Percentiles rank a stretch among this genome's conserved stretches.
Evolutionary conservation across 805 yeast genomes (phyloP).

Genomic region (Wickerhamiella azymoides): DNA sequence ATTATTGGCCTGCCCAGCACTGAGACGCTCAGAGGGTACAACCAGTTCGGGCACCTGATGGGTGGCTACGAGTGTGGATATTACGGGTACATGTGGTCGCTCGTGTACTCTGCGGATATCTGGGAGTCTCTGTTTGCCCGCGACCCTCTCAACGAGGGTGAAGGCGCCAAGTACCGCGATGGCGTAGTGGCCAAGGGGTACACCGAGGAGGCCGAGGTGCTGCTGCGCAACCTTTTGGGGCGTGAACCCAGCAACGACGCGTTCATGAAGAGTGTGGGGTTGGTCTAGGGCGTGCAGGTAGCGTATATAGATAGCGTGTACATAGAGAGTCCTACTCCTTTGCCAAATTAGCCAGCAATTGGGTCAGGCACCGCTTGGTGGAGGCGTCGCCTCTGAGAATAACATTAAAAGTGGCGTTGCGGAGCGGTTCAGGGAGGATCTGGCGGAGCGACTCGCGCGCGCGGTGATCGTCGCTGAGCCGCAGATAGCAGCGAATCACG

Average conservation of each 20-base stretch:
- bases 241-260: constrained; percentile 64
- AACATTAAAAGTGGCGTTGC: constrained; percentile 71
- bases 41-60: constrained; percentile 44
- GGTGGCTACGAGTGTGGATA: constrained; percentile 81
- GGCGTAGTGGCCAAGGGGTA: constrained; percentile 61
- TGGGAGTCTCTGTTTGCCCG: constrained; percentile 53
- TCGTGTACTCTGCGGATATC: constrained; percentile 75
- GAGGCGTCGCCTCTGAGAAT: constrained; percentile 76
- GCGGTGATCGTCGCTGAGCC: constrained; percentile 78
- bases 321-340: background rate
- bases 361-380: constrained; percentile 76
- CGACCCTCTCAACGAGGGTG: constrained; percentile 49
- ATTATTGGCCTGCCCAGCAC: constrained; percentile 22
- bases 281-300: background rate
- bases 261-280: constrained; percentile 53
- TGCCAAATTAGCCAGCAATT: constrained; percentile 50
- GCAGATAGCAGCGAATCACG: constrained; percentile 83
- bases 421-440: constrained; percentile 73
- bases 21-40: constrained; percentile 10
- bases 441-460: constrained; percentile 78
- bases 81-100: constrained; percentile 77
- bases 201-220: constrained; percentile 51
- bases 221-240: constrained; percentile 52
- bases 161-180: constrained; percentile 59
- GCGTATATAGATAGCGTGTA: no score